Percentiles rank a stretch among this genome's conserved stretches.
These are phyloP conservation scores for Penicillium expansum DNA, from an alignment of 2,329 filamentous ascomycete species.

Conservation along the genomic window DNA sequence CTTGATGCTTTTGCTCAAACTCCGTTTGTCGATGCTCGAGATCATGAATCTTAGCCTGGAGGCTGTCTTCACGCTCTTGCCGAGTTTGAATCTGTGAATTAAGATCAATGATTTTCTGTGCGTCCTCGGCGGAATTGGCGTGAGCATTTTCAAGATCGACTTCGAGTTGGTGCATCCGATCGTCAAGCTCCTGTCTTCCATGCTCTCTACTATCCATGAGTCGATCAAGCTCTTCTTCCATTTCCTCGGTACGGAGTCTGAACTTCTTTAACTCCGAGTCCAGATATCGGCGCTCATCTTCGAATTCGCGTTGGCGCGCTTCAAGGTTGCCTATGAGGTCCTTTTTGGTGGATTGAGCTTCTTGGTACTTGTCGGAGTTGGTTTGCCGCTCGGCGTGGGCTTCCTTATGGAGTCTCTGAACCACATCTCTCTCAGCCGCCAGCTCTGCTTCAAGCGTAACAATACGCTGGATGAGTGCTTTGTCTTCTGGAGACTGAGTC, in stretches of 20 bases:
- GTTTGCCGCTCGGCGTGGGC: slow-evolving; percentile 58
- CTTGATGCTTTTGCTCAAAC: slow-evolving; percentile 53
- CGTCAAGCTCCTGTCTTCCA: slow-evolving; percentile 68
- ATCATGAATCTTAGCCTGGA: slow-evolving; percentile 44
- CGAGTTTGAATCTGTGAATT: slow-evolving; percentile 57
- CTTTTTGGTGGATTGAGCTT: slow-evolving; percentile 86
- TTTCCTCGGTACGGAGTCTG: slow-evolving; percentile 76
- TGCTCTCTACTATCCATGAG: slow-evolving; percentile 80
- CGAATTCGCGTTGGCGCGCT: slow-evolving; percentile 82
- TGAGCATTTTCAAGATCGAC: slow-evolving; percentile 66
- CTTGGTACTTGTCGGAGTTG: slow-evolving; percentile 68
- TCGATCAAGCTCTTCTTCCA: slow-evolving; percentile 87
- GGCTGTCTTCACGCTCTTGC: slow-evolving; percentile 49
- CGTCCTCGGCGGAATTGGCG: slow-evolving; percentile 47
- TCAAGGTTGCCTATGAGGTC: slow-evolving; percentile 95
- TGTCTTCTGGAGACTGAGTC: slow-evolving; percentile 59
- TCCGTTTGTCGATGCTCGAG: slow-evolving; percentile 52
- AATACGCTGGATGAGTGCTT: slow-evolving; percentile 60
- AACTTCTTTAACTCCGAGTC: slow-evolving; percentile 76
- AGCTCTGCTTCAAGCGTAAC: slow-evolving; percentile 75
- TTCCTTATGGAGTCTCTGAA: slow-evolving; percentile 67
- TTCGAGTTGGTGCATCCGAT: slow-evolving; percentile 66
- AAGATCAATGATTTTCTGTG: slow-evolving; percentile 41
- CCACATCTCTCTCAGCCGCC: slow-evolving; percentile 66
- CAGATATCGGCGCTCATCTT: slow-evolving; percentile 76